Percentiles rank a stretch among this genome's conserved stretches.
phyloP scores from a whole-genome alignment of 352 stramenopile genomes.

The Pythium phragmiticola region DNA sequence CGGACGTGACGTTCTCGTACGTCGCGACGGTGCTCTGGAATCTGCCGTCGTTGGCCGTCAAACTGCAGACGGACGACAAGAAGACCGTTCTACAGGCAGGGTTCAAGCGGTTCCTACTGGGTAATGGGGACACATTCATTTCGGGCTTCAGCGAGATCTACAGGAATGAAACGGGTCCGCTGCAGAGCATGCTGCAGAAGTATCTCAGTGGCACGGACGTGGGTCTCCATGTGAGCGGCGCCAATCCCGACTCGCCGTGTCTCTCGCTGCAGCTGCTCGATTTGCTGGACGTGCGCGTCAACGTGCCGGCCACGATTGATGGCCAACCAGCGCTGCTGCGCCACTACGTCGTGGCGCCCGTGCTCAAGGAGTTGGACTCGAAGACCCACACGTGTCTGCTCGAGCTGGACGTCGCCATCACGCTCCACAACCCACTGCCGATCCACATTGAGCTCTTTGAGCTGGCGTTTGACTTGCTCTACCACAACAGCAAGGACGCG shows the following conservation, averaged over 20 bases:
- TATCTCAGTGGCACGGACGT: slow-evolving; percentile 70
- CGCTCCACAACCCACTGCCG: slow-evolving; percentile 77
- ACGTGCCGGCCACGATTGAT: slow-evolving; percentile 68
- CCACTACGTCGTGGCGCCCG: slow-evolving; percentile 52
- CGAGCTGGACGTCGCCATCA: slow-evolving; percentile 65
- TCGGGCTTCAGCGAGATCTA: slow-evolving; percentile 70
- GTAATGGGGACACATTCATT: slow-evolving; percentile 72
- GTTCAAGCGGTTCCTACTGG: slow-evolving; percentile 71
- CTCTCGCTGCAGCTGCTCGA: slow-evolving; percentile 72
- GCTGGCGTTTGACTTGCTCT: slow-evolving; percentile 70
- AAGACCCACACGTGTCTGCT: slow-evolving; percentile 70
- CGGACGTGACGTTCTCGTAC: slow-evolving; percentile 76
- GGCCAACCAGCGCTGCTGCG: slow-evolving; percentile 68
- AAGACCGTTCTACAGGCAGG: slow-evolving; percentile 61
- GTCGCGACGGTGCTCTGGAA: slow-evolving; percentile 66
- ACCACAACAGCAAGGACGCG: slow-evolving; percentile 28
- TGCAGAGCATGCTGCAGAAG: slow-evolving; percentile 67
- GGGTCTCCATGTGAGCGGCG: slow-evolving; percentile 50
- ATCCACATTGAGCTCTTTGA: slow-evolving; percentile 73
- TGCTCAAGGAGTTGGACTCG: slow-evolving; percentile 74
- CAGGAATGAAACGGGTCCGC: slow-evolving; percentile 56
- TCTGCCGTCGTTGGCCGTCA: slow-evolving; percentile 62
- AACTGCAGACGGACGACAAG: slow-evolving; percentile 36
- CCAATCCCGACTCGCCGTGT: slow-evolving; percentile 48
- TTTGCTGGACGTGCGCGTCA: slow-evolving; percentile 55